Evolutionary conservation across 2,329 filamentous ascomycete species (phyloP), one percentile per base, ranked within the genome.

Genomic region (Aspergillus tamarii): DNA sequence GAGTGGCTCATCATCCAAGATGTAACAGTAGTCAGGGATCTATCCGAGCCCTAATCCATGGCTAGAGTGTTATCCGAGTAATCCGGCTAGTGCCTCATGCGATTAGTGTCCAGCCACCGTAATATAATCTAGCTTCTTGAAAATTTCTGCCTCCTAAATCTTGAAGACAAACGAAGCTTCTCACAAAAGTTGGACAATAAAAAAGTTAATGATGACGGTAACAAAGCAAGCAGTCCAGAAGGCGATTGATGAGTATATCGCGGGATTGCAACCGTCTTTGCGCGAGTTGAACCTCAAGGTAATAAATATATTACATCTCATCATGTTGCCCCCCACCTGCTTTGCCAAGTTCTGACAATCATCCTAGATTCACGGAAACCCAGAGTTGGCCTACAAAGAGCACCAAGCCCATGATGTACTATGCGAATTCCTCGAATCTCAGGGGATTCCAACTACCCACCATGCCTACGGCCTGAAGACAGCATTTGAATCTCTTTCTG

Each of bases 341-440:
- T 41, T 45, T 2, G 5, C 9, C 1, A 19, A 30, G 12, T 32
- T 21, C 9, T 57, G 8, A 43, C 39, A 19, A 43, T 14, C 2
- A 21, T 21, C 1, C 11, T 36, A 68, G 67, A 68, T 70, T 34
- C 65, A 64, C 39, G 57, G 58, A 11, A 66, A 69, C 34, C 67
- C 66, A 3, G 68, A 71, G 39, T 59, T 70, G n/a, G 67, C 60
- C 6, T 69, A 69, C 32, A 21, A 70, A 57, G 68, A 71, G 34
- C 28, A 62, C 23, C 30, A 63, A 16, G 67, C 67, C 4, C 69
- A 71, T 43, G 59, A 70, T 52, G 59, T 59, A 10, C 53, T 69
- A 16, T 67, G 65, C 26, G 23, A 56, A 4, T 64, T 69, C 28
- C 59, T 71, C 6, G 64, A 69, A 54, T n/a, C 39, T 3, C 61